phyloP scores from a whole-genome alignment of 164 flowering plant species.

The Cinnamomum chago region DNA sequence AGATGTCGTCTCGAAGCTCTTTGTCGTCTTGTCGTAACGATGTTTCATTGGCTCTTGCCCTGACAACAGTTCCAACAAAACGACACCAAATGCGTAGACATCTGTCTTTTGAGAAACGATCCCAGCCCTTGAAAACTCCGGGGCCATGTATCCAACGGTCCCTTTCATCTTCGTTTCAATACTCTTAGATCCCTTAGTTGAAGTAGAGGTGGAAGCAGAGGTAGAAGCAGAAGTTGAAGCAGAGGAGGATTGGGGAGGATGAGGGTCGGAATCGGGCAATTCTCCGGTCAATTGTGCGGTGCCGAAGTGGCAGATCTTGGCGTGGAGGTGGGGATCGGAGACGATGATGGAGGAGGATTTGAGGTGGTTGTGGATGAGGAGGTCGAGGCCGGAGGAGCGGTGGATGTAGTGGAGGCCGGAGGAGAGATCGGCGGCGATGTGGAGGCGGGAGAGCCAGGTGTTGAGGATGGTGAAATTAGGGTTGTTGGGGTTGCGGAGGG shows the following conservation, averaged over 20 bases:
- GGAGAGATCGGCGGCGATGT: conserved; percentile 73
- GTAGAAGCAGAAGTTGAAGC: not conserved
- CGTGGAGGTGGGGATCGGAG: conserved; percentile 51
- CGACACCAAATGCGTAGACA: conserved; percentile 76
- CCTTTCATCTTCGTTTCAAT: conserved; percentile 40
- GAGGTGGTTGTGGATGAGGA: conserved; percentile 64
- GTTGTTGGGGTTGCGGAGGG: conserved; percentile 58
- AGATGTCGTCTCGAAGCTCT: conserved; percentile 34
- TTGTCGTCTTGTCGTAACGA: conserved; percentile 31
- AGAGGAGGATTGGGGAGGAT: not conserved
- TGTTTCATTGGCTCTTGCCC: conserved; percentile 65
- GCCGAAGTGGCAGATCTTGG: conserved; percentile 80
- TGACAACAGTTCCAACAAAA: conserved; percentile 62
- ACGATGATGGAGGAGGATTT: conserved; percentile 59
- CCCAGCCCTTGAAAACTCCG: conserved; percentile 54
- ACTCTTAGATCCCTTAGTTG: conserved; percentile 6
- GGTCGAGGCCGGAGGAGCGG: conserved; percentile 41
- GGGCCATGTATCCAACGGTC: conserved; percentile 73
- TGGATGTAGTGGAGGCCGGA: conserved; percentile 86
- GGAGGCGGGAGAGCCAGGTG: conserved; percentile 71
- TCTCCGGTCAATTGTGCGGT: conserved; percentile 75
- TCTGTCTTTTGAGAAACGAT: conserved; percentile 58
- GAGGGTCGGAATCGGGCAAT: conserved; percentile 12
- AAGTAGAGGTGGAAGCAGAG: not conserved
- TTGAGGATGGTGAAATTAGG: conserved; percentile 64